Evolutionary conservation across 1,139 yeast species (phyloP), one percentile per base, ranked within the genome.

Genomic region (Blastobotrys serpentis): DNA sequence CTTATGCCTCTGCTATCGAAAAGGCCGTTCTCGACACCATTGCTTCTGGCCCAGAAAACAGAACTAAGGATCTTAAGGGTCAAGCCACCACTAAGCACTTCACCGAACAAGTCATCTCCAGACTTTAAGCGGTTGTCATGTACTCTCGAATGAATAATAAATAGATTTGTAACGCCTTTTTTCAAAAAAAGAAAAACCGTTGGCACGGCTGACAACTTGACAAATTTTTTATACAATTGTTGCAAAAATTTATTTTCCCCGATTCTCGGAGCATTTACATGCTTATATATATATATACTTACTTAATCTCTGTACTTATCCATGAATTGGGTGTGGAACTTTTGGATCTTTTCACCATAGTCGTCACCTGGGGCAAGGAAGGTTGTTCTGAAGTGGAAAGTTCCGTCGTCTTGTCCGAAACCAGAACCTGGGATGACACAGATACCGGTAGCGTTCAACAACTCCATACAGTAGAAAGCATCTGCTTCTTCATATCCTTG

Each of bases 401-500:
- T 88, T 19, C 86, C 95, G 45, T 82, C 82, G 43, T 75, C 84
- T 71, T 94, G 98, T 36, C 98, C 98, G 62, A 92, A 94, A 1
- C 98, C 98, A 40, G 89, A 82, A 37, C 98, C 99, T 26, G 98
- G 98, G 53, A 92, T 95, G 48, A 95, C 88, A 69, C 98, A 94
- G 54, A 92, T 89, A 59, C 98, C 99, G n/a, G 98, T 89, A 48
- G 70, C 67, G 58, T 90, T 92, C 56, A 92, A 75, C 52, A 92
- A 72, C 58, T 84, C 82, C 64, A 84, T 75, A 68, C 97, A 89
- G 72, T 92, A 94, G 56, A 86, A 78, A 64, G 86, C 96, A 66
- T 94, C 98, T 33, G 90, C 82, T 6, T 57, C 54, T 43, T 78
- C 75, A 60, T 78, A 65, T 22, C 78, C 79, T 30, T 68, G 65